Evolutionary conservation across 208 protist genomes (phyloP).

Genomic region (Leishmania mexicana): DNA sequence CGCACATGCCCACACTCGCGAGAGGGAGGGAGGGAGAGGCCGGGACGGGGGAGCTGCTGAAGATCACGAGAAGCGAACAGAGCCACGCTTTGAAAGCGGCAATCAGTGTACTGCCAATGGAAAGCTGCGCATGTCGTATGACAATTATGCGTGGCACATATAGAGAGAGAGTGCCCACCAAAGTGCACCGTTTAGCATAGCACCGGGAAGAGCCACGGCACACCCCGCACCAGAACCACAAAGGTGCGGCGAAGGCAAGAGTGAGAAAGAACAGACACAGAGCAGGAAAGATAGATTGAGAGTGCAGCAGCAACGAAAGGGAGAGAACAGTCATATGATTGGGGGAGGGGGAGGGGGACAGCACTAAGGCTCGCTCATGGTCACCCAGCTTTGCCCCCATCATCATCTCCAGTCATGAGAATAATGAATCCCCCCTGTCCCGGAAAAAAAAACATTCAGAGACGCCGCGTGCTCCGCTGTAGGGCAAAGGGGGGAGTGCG

Average conservation of each 20-base stretch:
- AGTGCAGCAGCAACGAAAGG: background rate
- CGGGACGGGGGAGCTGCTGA: background rate
- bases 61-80: background rate
- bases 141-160: background rate
- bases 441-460: no score
- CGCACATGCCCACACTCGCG: background rate
- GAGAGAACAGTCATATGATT: background rate
- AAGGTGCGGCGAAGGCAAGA: background rate
- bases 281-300: background rate
- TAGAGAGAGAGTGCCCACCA: no score
- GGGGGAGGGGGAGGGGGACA: no score
- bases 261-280: background rate
- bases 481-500: no score
- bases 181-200: no score
- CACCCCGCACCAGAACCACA: background rate
- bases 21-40: background rate
- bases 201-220: no score
- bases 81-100: background rate
- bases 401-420: no score
- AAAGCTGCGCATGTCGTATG: background rate
- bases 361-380: no score
- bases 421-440: no score
- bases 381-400: no score
- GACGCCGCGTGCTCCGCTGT: no score
- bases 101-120: background rate